Evolutionary conservation across 768 basidiomycete genomes (phyloP).

Genomic region (Rhodocollybia butyracea): DNA sequence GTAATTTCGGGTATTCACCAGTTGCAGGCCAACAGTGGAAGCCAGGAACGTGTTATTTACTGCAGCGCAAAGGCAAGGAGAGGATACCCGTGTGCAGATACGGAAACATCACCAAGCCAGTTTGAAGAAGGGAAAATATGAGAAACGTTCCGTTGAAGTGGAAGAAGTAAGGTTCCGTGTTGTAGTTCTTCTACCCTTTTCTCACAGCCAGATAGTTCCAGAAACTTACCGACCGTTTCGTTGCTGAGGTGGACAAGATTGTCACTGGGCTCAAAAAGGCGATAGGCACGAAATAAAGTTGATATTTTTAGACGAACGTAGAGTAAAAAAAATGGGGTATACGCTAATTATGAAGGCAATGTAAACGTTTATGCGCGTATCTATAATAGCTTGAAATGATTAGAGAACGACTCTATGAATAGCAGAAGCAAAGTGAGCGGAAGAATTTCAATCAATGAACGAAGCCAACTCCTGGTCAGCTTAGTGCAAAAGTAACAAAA

Average conservation of each 20-base stretch:
- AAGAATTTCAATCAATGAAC: too few species aligned
- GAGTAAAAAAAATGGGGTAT: too few species aligned
- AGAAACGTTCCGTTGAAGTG: conserved; percentile 65
- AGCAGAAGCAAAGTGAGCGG: too few species aligned
- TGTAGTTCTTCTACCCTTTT: neutral
- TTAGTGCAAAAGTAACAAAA: neutral
- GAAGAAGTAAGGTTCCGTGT: conserved; percentile 51
- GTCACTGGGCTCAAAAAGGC: conserved; percentile 62
- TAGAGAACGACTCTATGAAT: too few species aligned
- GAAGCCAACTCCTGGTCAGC: too few species aligned
- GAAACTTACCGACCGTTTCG: conserved; percentile 59
- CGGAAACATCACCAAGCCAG: conserved; percentile 67
- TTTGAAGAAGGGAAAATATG: conserved; percentile 66
- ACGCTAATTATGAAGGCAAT: too few species aligned
- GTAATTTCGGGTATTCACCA: neutral
- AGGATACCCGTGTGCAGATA: conserved; percentile 73
- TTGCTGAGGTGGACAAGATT: conserved; percentile 65
- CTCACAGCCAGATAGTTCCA: conserved; percentile 54
- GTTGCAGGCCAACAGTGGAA: conserved; percentile 70
- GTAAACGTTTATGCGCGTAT: too few species aligned
- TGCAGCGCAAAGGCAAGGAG: conserved; percentile 59
- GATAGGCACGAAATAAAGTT: conserved; percentile 20
- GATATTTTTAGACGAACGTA: neutral
- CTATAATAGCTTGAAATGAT: too few species aligned
- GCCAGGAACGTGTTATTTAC: conserved; percentile 55